Percentiles rank a stretch among this genome's conserved stretches.
These are phyloP conservation scores for Phytophthora melonis DNA, from an alignment of 352 stramenopile genomes.

Conservation along the genomic window DNA sequence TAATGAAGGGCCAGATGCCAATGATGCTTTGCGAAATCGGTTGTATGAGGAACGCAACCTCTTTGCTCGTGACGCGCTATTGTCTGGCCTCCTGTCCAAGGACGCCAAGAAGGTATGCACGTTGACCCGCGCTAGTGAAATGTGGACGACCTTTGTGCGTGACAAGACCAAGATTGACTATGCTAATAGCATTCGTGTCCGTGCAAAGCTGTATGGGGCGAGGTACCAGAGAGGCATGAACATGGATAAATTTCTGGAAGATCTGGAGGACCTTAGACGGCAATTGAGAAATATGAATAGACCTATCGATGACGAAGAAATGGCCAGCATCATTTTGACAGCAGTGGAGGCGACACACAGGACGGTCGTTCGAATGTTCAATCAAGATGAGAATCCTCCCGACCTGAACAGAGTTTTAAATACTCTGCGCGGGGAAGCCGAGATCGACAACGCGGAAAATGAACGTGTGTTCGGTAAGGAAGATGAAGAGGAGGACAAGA, in stretches of 20 bases:
- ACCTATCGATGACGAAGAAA: not conserved
- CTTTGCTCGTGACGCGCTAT: not conserved
- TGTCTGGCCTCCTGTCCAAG: constrained; percentile 1
- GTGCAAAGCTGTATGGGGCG: not conserved
- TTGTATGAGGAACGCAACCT: constrained; percentile 3
- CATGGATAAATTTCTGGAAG: constrained; percentile 8
- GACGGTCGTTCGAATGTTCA: constrained; percentile 7
- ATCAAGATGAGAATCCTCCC: not conserved
- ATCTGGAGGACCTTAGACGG: not conserved
- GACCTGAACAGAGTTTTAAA: constrained; percentile 4
- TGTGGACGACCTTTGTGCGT: constrained; percentile 4
- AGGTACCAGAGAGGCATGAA: constrained; percentile 2
- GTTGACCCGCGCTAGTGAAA: constrained; percentile 1
- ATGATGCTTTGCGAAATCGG: not conserved
- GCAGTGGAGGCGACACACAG: not conserved
- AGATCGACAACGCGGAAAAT: not conserved
- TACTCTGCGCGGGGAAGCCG: constrained; percentile 7
- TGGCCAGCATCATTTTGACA: constrained; percentile 9
- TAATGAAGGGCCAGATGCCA: not conserved
- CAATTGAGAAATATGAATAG: constrained; percentile 3
- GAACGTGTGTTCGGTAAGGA: not conserved
- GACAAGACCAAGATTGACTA: not conserved
- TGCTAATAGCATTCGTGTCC: not conserved
- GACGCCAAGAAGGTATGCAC: constrained; percentile 11
- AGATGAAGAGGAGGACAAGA: too few species aligned